Conservation (phyloP, 192 early-diverging fungal genomes). For the Coemansia sp. region DNA sequence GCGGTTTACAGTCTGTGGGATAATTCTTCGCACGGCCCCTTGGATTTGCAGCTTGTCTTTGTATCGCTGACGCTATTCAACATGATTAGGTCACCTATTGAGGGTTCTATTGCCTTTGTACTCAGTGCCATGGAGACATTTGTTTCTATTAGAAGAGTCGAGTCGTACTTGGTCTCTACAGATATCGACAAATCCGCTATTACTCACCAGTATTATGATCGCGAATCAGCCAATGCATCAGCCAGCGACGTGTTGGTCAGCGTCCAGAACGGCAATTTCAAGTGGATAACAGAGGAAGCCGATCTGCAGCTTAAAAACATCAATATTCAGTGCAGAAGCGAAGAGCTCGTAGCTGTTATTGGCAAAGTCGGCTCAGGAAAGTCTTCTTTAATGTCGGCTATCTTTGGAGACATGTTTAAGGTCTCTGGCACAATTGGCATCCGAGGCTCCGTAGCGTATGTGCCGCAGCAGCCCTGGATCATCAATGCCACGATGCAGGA, state of each 20-base stretch:
- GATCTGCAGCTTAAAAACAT: conserved; percentile 54
- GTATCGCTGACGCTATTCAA: conserved; percentile 54
- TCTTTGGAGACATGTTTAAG: conserved; percentile 59
- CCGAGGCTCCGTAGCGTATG: conserved; percentile 56
- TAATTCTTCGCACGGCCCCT: conserved; percentile 39
- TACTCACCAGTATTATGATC: too few relatives aligned
- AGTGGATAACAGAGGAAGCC: conserved; percentile 50
- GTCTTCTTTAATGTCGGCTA: conserved; percentile 63
- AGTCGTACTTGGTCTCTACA: too few relatives aligned
- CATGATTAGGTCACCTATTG: conserved; percentile 51
- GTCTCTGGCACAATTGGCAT: conserved; percentile 23
- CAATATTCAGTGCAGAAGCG: conserved; percentile 44
- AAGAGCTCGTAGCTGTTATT: conserved; percentile 60
- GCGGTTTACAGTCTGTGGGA: conserved; percentile 45
- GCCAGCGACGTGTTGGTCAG: conserved; percentile 32
- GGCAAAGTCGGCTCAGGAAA: conserved; percentile 72
- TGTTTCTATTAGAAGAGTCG: too few relatives aligned
- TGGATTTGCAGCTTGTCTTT: conserved; percentile 54
- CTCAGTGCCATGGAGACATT: conserved; percentile 38
- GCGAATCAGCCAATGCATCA: neutral
- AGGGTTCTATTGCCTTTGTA: too few relatives aligned
- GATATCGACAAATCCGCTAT: too few relatives aligned
- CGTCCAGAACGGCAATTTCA: conserved; percentile 49
- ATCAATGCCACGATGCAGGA: conserved; percentile 65
- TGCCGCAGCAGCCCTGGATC: conserved; percentile 68